Conservation (phyloP, 2,329 filamentous ascomycete genomes). For the Hymenoscyphus scutula region DNA sequence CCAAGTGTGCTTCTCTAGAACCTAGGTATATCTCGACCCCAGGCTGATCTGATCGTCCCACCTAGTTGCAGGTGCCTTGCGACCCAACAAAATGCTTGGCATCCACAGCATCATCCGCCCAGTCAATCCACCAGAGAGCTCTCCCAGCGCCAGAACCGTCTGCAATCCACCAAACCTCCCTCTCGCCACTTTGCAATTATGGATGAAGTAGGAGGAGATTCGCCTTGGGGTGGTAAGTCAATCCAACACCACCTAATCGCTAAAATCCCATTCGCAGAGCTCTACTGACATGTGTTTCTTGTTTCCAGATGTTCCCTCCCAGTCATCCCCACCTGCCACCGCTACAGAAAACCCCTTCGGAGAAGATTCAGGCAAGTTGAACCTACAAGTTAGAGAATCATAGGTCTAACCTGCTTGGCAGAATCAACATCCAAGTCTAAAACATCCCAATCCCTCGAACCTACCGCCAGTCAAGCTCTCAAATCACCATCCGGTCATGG, state of each 20-base stretch:
- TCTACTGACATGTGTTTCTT: constrained; percentile 18
- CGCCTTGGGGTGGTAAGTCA: constrained; percentile 45
- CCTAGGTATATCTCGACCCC: neutral
- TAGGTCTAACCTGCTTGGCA: constrained; percentile 11
- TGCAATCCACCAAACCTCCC: constrained; percentile 15
- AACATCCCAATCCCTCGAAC: constrained; percentile 19
- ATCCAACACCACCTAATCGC: neutral
- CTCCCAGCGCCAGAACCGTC: constrained; percentile 16
- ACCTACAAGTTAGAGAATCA: neutral
- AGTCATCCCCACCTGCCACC: constrained; percentile 34
- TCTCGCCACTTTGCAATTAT: constrained; percentile 32
- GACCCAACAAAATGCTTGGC: constrained; percentile 10
- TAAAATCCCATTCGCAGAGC: neutral
- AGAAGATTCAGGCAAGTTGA: constrained; percentile 24
- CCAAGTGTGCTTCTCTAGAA: no score
- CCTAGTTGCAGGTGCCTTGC: neutral
- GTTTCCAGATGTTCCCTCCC: constrained; percentile 42
- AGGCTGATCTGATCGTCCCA: neutral
- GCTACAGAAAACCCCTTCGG: constrained; percentile 29
- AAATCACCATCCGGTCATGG: constrained; percentile 34
- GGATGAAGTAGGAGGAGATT: constrained; percentile 46
- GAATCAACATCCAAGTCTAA: constrained; percentile 27
- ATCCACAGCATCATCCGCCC: constrained; percentile 19
- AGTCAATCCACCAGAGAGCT: constrained; percentile 1
- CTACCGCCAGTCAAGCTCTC: constrained; percentile 25